Percentiles rank a stretch among this genome's conserved stretches.
Conservation (phyloP, 306 rosid species). For the Potentilla sterilis region DNA sequence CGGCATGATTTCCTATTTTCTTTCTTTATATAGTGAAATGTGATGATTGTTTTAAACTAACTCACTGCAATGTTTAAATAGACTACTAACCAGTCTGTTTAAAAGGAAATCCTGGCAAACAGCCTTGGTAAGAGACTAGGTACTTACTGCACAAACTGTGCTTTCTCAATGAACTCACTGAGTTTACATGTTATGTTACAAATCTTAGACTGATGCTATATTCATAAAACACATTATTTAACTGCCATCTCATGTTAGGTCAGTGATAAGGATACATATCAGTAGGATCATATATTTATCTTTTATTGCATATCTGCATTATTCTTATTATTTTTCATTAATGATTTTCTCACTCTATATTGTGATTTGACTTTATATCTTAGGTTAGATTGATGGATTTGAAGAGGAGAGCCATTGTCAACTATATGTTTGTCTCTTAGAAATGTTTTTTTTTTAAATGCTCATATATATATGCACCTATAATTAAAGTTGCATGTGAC, state of each 20-base stretch:
- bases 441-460: neutral
- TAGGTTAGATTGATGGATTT: neutral
- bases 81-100: neutral
- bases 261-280: neutral
- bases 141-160: neutral
- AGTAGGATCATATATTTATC: neutral
- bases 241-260: neutral
- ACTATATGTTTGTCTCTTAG: neutral
- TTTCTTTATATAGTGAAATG: neutral
- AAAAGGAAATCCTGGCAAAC: neutral
- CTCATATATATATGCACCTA: neutral
- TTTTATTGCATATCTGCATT: neutral
- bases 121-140: neutral
- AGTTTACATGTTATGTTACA: neutral
- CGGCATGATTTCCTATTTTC: neutral
- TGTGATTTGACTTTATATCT: neutral
- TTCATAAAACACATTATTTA: neutral
- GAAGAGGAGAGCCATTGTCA: constrained; percentile 1
- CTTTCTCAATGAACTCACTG: neutral
- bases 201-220: constrained; percentile 5
- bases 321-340: neutral
- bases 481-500: constrained; percentile 11
- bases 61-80: neutral
- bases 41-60: neutral
- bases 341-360: neutral